Percentiles rank a stretch among this genome's conserved stretches.
phyloP scores from a whole-genome alignment of 176 grass and related monocot species.

The Musa itinerans region DNA sequence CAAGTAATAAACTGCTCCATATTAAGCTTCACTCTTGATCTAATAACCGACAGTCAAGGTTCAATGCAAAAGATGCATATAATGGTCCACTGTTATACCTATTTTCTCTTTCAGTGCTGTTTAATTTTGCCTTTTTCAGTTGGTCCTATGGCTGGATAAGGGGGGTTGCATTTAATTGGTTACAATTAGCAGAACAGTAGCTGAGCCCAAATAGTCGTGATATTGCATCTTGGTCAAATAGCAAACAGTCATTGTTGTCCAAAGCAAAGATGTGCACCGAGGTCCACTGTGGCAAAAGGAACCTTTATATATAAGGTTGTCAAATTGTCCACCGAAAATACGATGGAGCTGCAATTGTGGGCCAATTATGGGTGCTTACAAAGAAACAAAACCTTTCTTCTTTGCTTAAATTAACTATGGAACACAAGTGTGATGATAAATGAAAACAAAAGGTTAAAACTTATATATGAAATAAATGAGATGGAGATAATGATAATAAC shows the following conservation, averaged over 20 bases:
- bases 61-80: not conserved
- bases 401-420: not conserved
- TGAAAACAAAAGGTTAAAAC: not conserved
- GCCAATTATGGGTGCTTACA: not conserved
- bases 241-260: too few relatives aligned
- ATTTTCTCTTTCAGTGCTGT: too few relatives aligned
- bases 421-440: not conserved
- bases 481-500: slow-evolving; percentile 24
- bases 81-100: not conserved
- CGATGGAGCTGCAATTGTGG: not conserved
- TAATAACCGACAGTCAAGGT: not conserved
- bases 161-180: too few relatives aligned
- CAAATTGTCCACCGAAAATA: not conserved
- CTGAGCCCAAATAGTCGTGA: too few relatives aligned
- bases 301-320: too few relatives aligned
- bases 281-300: too few relatives aligned
- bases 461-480: not conserved
- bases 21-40: not conserved
- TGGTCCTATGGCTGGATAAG: too few relatives aligned
- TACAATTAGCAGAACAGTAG: too few relatives aligned
- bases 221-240: too few relatives aligned
- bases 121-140: too few relatives aligned
- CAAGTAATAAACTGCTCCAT: too few relatives aligned
- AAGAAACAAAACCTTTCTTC: not conserved
- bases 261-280: too few relatives aligned